Conservation (phyloP, 768 basidiomycete genomes). For the Candolleomyces efflorescens region DNA sequence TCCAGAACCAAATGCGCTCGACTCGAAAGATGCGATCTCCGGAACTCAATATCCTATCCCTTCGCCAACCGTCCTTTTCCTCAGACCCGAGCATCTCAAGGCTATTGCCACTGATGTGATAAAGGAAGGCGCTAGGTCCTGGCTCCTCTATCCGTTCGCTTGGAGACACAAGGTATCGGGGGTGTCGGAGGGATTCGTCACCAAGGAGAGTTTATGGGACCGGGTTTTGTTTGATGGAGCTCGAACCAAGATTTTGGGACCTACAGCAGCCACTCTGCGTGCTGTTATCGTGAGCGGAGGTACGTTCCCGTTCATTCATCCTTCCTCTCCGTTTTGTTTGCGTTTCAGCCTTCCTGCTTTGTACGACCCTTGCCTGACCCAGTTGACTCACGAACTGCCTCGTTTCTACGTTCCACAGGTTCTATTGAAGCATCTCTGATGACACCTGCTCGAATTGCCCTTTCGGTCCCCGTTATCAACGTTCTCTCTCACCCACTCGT, state of each 20-base stretch:
- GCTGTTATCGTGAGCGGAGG: conserved; percentile 73
- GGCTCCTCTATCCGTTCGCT: conserved; percentile 55
- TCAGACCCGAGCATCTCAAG: conserved; percentile 59
- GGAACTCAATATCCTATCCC: conserved; percentile 53
- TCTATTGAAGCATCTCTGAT: conserved; percentile 44
- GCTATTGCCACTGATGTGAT: conserved; percentile 51
- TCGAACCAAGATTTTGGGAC: conserved; percentile 55
- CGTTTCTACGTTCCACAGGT: conserved; percentile 29
- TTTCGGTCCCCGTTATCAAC: conserved; percentile 75
- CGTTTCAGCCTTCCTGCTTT: too few species aligned
- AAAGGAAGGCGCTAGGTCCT: conserved; percentile 48
- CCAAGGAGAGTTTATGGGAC: conserved; percentile 83
- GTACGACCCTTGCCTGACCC: too few species aligned
- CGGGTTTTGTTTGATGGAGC: conserved; percentile 69
- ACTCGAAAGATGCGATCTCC: conserved; percentile 40
- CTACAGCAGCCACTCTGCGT: conserved; percentile 57
- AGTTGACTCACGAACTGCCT: too few species aligned
- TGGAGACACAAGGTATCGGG: conserved; percentile 75
- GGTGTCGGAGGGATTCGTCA: conserved; percentile 68
- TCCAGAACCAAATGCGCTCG: conserved; percentile 5
- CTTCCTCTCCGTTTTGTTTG: too few species aligned
- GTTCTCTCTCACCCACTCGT: conserved; percentile 57
- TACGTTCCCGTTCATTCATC: too few species aligned
- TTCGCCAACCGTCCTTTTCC: conserved; percentile 76
- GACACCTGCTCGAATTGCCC: conserved; percentile 63